phyloP scores from a whole-genome alignment of 116 monocot species.

The Papilionanthe hybrid region DNA sequence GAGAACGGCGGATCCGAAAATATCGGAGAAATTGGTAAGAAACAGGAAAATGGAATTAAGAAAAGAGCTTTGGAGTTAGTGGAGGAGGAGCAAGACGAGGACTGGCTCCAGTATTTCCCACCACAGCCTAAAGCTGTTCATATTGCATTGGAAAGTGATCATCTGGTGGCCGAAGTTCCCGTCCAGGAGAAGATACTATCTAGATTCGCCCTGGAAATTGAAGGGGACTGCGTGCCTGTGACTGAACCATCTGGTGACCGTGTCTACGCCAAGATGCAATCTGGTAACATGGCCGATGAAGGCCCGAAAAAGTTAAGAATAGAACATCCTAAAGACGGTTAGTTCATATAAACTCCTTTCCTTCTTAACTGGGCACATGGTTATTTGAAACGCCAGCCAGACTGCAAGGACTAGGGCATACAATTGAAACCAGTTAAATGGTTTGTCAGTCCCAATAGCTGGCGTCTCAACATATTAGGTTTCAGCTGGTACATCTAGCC shows the following conservation, averaged over 20 bases:
- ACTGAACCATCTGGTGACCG: constrained; percentile 18
- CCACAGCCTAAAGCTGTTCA: background rate
- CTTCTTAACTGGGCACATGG: background rate
- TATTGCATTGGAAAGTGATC: background rate
- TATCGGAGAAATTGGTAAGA: background rate
- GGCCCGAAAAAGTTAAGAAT: constrained; percentile 4
- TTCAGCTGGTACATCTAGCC: too few species aligned
- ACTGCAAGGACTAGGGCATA: too few species aligned
- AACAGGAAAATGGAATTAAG: constrained; percentile 7
- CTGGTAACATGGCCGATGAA: background rate
- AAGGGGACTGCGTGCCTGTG: constrained; percentile 22
- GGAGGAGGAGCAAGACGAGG: constrained; percentile 15
- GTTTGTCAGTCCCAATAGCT: too few species aligned
- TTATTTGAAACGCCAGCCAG: too few species aligned
- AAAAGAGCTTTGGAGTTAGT: constrained; percentile 11
- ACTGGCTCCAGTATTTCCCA: constrained; percentile 17
- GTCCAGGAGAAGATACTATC: constrained; percentile 16
- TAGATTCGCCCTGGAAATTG: constrained; percentile 15
- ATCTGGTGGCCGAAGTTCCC: background rate
- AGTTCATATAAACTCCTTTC: constrained; percentile 1
- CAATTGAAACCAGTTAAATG: too few species aligned
- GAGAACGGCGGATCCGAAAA: background rate
- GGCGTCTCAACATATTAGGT: too few species aligned
- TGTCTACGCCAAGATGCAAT: constrained; percentile 19
- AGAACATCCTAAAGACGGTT: constrained; percentile 15